Evolutionary conservation across 2,329 filamentous ascomycete genomes (phyloP), one percentile per base, ranked within the genome.

Genomic region (Alternaria sp.): DNA sequence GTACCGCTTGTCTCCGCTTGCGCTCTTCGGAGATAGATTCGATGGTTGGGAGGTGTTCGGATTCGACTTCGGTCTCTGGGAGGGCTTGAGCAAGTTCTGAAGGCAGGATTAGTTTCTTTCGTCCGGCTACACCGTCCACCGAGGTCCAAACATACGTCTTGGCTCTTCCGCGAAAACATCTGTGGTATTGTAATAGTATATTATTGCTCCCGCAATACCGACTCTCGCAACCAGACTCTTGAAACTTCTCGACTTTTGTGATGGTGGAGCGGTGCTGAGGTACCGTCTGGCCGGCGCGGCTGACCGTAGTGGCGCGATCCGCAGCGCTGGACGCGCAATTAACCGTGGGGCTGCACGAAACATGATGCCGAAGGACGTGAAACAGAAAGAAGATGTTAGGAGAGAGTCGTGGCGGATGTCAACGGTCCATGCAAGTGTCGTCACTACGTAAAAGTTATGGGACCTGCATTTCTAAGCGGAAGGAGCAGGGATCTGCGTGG

Each of bases 101-200:
- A 34, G 34, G 22, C 32, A 36, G 28, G n/a, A 38, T 62, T 34
- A 54, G 50, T 34, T 49, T 41, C 52, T 40, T 12, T 20, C 11
- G 53, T 60, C 44, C 38, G 44, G 56, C 57, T 44, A 36, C 27
- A 30, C 18, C 36, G 27, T 52, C 16, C 11, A 18, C 48, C 25
- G 38, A 22, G 11, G 4, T 40, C 11, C 11, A 22, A 32, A 54
- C 90, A 69, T 86, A 97, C 93, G 86, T 70, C 86, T 81, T 36
- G 89, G 87, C 79, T 96, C 90, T 72, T 97, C 92, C 16, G 93
- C 92, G 79, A 98, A 98, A 22, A 93, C 84, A 55, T 89, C 87
- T 74, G 90, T 94, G 8, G 93, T 97, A 83, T 93, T 97, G 80
- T 98, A 99, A 81, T 92, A 97, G 82, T 98, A 99, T 51, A 98